phyloP scores from a whole-genome alignment of 2,329 filamentous ascomycete species.

The Escovopsis sp. region DNA sequence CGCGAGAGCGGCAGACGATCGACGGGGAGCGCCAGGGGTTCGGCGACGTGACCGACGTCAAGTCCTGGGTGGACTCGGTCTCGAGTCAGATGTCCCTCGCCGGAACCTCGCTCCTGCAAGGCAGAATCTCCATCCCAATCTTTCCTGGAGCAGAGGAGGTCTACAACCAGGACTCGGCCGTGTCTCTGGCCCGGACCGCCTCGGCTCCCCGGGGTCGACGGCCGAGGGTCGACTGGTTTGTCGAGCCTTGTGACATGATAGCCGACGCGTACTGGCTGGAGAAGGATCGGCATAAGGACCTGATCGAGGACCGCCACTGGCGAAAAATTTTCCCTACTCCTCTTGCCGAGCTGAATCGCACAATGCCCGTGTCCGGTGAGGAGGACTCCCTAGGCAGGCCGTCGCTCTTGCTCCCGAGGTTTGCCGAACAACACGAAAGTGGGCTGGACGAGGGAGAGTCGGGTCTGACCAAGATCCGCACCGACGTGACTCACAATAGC shows the following conservation, averaged over 20 bases:
- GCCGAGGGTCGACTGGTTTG: slow-evolving; percentile 70
- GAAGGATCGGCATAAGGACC: slow-evolving; percentile 60
- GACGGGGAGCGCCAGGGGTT: slow-evolving; percentile 67
- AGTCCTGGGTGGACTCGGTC: slow-evolving; percentile 62
- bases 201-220: slow-evolving; percentile 48
- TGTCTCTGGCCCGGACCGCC: slow-evolving; percentile 27
- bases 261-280: slow-evolving; percentile 89
- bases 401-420: slow-evolving; percentile 14
- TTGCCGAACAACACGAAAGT: slow-evolving; percentile 11
- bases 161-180: slow-evolving; percentile 26
- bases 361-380: slow-evolving; percentile 18
- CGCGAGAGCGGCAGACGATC: slow-evolving; percentile 59
- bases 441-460: slow-evolving; percentile 10
- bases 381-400: slow-evolving; percentile 11
- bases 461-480: slow-evolving; percentile 17
- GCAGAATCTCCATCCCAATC: slow-evolving; percentile 22
- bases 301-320: slow-evolving; percentile 70
- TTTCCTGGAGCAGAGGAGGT: slow-evolving; percentile 33
- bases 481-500: slow-evolving; percentile 34
- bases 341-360: slow-evolving; percentile 8
- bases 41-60: slow-evolving; percentile 55
- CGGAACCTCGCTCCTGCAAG: slow-evolving; percentile 11
- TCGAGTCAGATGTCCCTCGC: slow-evolving; percentile 18
- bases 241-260: slow-evolving; percentile 70
- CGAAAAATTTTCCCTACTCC: slow-evolving; percentile 50